Base-by-base conservation (phyloP, 139 green algal species). In the Micractinium sp. region DNA sequence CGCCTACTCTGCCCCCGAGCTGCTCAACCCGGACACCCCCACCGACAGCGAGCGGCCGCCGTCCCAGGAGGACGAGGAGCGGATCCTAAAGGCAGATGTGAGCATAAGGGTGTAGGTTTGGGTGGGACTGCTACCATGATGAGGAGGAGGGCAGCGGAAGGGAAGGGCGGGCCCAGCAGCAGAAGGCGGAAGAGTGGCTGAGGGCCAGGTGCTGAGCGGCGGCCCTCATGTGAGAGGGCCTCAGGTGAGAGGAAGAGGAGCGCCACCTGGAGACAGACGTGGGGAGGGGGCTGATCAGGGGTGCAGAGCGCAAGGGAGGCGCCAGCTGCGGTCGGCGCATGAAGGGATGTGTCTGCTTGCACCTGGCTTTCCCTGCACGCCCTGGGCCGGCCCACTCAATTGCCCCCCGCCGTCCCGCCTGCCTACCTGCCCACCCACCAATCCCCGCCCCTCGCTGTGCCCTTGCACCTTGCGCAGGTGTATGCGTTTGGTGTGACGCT, bases 1-100 rank as follows among this genome's bases (percentile, higher is more conserved):
- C 14, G 90, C 90, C 13, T 93, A 93, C 61, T 81, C 67, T 56
- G 93, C 93, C 0, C 93, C 93, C 1, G 93, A 96, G 84, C 85
- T 96, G 5, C 83, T 96, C 23, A 69, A 87, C 31, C 83, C 82
- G 0, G 88, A 82, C 27, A 77, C 61, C 38, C 88, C 91, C 9
- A 75, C 69, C 41, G 41, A 27, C 33, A 33, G 53, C 82, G n/a
- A 38, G 22, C 47, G 79, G 9, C 61, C 36, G 35, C 22, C 27
- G 19, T 39, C 56, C 31, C 1, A 36, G 0, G 56, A 39, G 13
- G 63, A 67, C 22, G 67, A 89, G 89, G 74, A 89, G 29, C 69
- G 84, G 3, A 81, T 92, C 74, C 39, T 91, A 1, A 91, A 91
- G 38, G 90, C 90, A 36, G 91, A 93, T 69, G 91, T 93, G n/a